These are phyloP conservation scores for Gossypium sturtianum DNA, from an alignment of 345 rosid genomes.

Conservation along the genomic window DNA sequence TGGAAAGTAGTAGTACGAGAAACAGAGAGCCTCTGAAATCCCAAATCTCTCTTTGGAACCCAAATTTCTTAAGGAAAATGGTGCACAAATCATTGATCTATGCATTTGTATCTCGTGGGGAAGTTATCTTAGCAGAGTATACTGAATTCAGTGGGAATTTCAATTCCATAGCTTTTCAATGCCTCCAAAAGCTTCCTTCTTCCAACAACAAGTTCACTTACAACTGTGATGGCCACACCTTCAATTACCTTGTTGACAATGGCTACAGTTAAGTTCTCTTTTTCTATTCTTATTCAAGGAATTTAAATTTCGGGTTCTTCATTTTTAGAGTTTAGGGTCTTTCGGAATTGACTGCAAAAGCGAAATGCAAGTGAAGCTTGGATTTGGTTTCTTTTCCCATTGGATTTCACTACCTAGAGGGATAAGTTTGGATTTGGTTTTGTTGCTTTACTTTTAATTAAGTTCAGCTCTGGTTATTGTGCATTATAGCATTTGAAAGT, in stretches of 20 bases:
- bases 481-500: neutral
- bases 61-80: slow-evolving; percentile 12
- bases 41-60: slow-evolving; percentile 14
- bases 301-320: neutral
- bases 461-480: neutral
- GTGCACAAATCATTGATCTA: slow-evolving; percentile 33
- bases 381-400: neutral
- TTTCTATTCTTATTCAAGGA: neutral
- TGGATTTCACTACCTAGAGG: neutral
- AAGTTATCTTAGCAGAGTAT: slow-evolving; percentile 26
- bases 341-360: neutral
- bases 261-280: slow-evolving; percentile 27
- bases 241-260: slow-evolving; percentile 37
- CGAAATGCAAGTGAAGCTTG: neutral
- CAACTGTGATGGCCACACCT: slow-evolving; percentile 38
- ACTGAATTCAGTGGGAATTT: slow-evolving; percentile 37
- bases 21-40: neutral
- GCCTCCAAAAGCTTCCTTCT: slow-evolving; percentile 37
- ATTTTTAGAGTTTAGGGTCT: neutral
- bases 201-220: slow-evolving; percentile 37
- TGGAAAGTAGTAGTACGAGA: slow-evolving; percentile 6
- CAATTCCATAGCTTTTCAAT: slow-evolving; percentile 33
- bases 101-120: slow-evolving; percentile 29
- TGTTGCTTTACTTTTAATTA: neutral
- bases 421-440: neutral